phyloP scores from a whole-genome alignment of 2,329 filamentous ascomycete species.

The Monosporascus sp. region DNA sequence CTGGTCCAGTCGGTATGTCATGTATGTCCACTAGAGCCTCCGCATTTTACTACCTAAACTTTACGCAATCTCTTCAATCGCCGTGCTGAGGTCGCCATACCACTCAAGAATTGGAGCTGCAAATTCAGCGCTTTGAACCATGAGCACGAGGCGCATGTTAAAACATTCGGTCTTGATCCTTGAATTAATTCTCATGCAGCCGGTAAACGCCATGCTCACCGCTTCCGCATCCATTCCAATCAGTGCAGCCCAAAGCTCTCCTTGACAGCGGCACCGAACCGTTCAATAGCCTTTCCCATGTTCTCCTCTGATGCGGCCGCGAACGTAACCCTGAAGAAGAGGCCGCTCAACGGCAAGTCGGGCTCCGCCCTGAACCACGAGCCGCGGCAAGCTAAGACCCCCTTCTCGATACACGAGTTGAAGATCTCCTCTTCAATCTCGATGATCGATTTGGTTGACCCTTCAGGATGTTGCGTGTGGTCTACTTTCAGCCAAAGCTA shows the following conservation, averaged over 20 bases:
- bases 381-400: slow-evolving; percentile 76
- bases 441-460: slow-evolving; percentile 45
- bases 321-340: slow-evolving; percentile 90
- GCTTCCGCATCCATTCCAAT: not conserved
- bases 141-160: too few species aligned
- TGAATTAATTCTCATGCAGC: not conserved
- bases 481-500: slow-evolving; percentile 71
- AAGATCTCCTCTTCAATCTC: slow-evolving; percentile 87
- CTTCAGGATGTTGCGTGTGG: slow-evolving; percentile 59
- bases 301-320: slow-evolving; percentile 69
- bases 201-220: not conserved
- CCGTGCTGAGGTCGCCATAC: too few species aligned
- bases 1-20: too few species aligned
- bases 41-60: too few species aligned
- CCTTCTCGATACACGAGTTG: slow-evolving; percentile 65
- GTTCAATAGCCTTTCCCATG: slow-evolving; percentile 65
- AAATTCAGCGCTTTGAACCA: too few species aligned
- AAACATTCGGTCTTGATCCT: too few species aligned
- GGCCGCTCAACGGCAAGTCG: slow-evolving; percentile 50
- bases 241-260: slow-evolving; percentile 40
- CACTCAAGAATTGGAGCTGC: too few species aligned
- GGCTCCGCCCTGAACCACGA: slow-evolving; percentile 86
- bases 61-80: too few species aligned
- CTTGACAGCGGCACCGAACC: slow-evolving; percentile 72
- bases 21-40: too few species aligned